Evolutionary conservation across 495 filamentous ascomycete genomes (phyloP).

Genomic region (Penicillium parvum): DNA sequence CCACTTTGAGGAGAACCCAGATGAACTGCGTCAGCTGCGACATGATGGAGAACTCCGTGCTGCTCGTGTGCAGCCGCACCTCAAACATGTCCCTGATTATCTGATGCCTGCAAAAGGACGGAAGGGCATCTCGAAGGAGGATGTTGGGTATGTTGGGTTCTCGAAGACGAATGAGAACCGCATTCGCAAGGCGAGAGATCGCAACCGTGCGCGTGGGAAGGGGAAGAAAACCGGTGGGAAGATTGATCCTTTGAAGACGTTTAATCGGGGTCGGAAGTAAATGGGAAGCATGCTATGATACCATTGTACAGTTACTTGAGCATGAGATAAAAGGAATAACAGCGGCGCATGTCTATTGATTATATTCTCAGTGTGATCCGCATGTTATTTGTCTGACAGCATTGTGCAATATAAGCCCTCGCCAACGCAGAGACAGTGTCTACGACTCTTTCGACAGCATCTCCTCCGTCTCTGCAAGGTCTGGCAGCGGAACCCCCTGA

Average conservation of each 20-base stretch:
- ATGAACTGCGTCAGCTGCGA: slow-evolving; percentile 76
- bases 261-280: slow-evolving; percentile 53
- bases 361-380: slow-evolving; percentile 8
- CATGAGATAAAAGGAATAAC: slow-evolving; percentile 6
- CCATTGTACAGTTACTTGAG: slow-evolving; percentile 30
- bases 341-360: neutral
- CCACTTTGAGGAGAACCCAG: slow-evolving; percentile 96
- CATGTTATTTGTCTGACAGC: too few relatives aligned
- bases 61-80: slow-evolving; percentile 75
- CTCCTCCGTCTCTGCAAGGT: too few relatives aligned
- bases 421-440: too few relatives aligned
- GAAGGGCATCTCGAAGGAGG: slow-evolving; percentile 55
- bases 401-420: too few relatives aligned
- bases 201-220: slow-evolving; percentile 51
- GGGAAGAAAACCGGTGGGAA: slow-evolving; percentile 54
- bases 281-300: slow-evolving; percentile 22
- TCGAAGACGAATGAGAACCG: slow-evolving; percentile 67
- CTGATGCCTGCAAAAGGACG: slow-evolving; percentile 77
- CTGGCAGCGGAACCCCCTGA: too few relatives aligned
- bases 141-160: slow-evolving; percentile 71
- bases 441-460: too few relatives aligned
- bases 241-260: slow-evolving; percentile 83
- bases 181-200: slow-evolving; percentile 67
- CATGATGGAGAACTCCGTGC: slow-evolving; percentile 85
- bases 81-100: slow-evolving; percentile 96